phyloP scores from a whole-genome alignment of 2,329 filamentous ascomycete genomes.

The Penicillium nordicum region DNA sequence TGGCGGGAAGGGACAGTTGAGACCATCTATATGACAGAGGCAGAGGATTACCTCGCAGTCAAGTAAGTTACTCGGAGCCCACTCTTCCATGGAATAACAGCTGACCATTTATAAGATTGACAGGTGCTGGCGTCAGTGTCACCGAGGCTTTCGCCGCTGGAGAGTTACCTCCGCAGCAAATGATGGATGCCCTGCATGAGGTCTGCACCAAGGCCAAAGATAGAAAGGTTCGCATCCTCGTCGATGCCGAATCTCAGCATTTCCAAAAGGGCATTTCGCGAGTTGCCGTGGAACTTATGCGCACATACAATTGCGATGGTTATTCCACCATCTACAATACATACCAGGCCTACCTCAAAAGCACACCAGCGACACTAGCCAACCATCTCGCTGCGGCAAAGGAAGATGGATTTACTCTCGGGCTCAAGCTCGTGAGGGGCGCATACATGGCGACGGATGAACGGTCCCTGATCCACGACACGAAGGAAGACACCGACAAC shows the following conservation, averaged over 20 bases:
- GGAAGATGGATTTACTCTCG: constrained; percentile 62
- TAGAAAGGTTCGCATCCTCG: constrained; percentile 69
- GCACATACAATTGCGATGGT: constrained; percentile 65
- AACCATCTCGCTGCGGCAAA: constrained; percentile 59
- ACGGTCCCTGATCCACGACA: constrained; percentile 66
- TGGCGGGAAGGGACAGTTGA: constrained; percentile 75
- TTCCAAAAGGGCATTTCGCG: constrained; percentile 76
- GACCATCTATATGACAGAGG: constrained; percentile 54
- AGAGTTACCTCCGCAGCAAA: constrained; percentile 61
- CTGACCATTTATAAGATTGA: constrained; percentile 51
- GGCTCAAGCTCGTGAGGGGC: constrained; percentile 72
- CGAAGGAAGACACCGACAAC: constrained; percentile 66
- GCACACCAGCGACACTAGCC: constrained; percentile 55
- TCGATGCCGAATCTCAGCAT: constrained; percentile 80
- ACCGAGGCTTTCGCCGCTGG: constrained; percentile 61
- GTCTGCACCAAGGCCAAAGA: constrained; percentile 59
- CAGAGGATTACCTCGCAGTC: constrained; percentile 62
- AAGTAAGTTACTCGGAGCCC: constrained; percentile 42
- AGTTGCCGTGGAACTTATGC: constrained; percentile 75
- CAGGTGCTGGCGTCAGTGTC: constrained; percentile 72
- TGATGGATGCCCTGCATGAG: constrained; percentile 67
- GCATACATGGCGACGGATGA: constrained; percentile 71
- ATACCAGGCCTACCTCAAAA: constrained; percentile 74
- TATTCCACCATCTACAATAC: constrained; percentile 73
- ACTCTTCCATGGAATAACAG: not conserved